Percentiles rank a stretch among this genome's conserved stretches.
These are phyloP conservation scores for Auxenochlorella protothecoides DNA, from an alignment of 139 green algal genomes.

Conservation along the genomic window DNA sequence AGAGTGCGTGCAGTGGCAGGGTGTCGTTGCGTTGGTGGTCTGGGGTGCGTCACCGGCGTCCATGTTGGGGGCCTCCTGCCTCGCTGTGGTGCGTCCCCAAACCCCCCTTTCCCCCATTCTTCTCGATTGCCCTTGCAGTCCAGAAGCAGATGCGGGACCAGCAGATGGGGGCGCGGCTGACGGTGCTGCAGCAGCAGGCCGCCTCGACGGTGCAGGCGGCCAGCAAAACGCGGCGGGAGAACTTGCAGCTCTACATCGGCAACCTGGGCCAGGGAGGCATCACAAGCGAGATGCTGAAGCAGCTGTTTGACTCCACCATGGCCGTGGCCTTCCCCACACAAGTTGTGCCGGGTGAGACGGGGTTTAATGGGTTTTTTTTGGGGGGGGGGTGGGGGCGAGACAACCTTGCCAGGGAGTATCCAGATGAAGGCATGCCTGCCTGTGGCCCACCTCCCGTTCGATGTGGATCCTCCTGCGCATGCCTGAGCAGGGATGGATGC, in stretches of 20 bases:
- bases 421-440: no score
- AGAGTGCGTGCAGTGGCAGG: slow-evolving; percentile 31
- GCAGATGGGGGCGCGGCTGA: slow-evolving; percentile 60
- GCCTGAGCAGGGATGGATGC: slow-evolving; percentile 42
- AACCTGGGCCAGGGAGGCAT: slow-evolving; percentile 62
- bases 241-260: slow-evolving; percentile 51
- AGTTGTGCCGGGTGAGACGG: slow-evolving; percentile 1
- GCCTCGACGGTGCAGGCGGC: slow-evolving; percentile 44
- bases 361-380: no score
- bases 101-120: no score
- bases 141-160: slow-evolving; percentile 58
- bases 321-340: slow-evolving; percentile 48
- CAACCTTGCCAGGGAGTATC: no score
- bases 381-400: neutral
- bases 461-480: neutral
- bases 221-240: slow-evolving; percentile 66
- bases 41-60: no score
- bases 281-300: slow-evolving; percentile 48
- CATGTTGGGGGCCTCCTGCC: no score
- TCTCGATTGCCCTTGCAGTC: no score
- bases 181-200: slow-evolving; percentile 77
- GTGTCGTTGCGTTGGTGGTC: no score
- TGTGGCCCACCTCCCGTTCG: neutral
- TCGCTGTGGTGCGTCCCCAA: no score
- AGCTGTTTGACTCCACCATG: slow-evolving; percentile 74